phyloP scores from a whole-genome alignment of 768 basidiomycete genomes.

The Dentipellis fragilis region DNA sequence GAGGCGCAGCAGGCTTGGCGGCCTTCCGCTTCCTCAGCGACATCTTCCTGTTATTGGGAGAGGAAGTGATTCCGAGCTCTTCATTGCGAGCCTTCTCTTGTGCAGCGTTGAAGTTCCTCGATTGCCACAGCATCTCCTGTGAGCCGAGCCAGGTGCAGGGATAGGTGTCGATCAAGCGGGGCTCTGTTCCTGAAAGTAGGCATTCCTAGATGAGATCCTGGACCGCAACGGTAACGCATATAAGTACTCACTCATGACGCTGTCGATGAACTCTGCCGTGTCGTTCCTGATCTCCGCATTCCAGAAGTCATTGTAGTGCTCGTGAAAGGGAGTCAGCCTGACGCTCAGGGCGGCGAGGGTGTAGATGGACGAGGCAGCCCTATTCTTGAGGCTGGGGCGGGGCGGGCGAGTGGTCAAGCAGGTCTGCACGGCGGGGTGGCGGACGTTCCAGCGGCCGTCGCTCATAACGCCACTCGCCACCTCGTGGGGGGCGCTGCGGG shows the following conservation, averaged over 20 bases:
- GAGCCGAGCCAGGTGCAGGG: constrained; percentile 12
- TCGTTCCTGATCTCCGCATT: constrained; percentile 5
- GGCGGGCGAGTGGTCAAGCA: constrained; percentile 8
- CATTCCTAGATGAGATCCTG: constrained; percentile 1
- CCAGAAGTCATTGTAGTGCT: constrained; percentile 13
- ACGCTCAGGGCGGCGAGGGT: constrained; percentile 11
- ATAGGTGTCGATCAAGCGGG: constrained; percentile 7
- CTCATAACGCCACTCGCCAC: constrained; percentile 12
- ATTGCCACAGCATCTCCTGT: constrained; percentile 13
- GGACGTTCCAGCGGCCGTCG: constrained; percentile 11
- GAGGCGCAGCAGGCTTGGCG: constrained; percentile 4
- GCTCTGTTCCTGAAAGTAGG: background rate
- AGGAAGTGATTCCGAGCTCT: background rate
- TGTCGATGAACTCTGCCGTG: constrained; percentile 9
- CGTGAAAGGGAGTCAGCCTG: constrained; percentile 11
- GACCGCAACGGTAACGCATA: background rate
- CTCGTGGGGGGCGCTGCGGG: constrained; percentile 1
- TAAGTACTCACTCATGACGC: constrained; percentile 10
- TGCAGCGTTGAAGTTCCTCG: constrained; percentile 11
- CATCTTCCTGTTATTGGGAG: constrained; percentile 5
- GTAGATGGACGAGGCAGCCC: constrained; percentile 9
- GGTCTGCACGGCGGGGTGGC: constrained; percentile 9
- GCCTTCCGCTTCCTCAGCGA: constrained; percentile 1
- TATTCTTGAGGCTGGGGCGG: constrained; percentile 4
- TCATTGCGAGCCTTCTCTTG: constrained; percentile 6